These are phyloP conservation scores for Lipomyces mesembrius DNA, from an alignment of 805 yeast species.

Conservation along the genomic window DNA sequence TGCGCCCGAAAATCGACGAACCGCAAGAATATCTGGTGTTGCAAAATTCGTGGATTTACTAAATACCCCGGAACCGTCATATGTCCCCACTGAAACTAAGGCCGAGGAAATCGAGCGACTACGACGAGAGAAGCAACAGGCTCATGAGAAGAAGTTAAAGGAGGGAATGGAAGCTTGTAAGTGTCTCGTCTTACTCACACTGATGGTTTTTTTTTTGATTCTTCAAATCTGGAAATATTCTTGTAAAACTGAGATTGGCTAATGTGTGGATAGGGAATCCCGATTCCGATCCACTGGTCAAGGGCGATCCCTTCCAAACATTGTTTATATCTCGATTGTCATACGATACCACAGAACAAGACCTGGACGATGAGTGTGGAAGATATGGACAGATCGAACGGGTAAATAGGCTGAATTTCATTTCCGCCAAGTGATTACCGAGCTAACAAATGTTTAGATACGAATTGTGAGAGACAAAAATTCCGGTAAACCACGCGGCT, in stretches of 20 bases:
- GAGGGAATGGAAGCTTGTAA: slow-evolving; percentile 44
- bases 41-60: slow-evolving; percentile 45
- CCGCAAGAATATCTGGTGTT: slow-evolving; percentile 55
- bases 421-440: background rate
- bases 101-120: slow-evolving; percentile 40
- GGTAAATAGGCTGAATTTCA: slow-evolving; percentile 38
- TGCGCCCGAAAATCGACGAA: slow-evolving; percentile 54
- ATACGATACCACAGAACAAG: slow-evolving; percentile 67
- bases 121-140: slow-evolving; percentile 42
- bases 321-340: slow-evolving; percentile 76
- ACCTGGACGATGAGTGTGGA: slow-evolving; percentile 64
- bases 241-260: background rate
- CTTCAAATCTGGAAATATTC: background rate
- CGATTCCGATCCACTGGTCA: slow-evolving; percentile 57
- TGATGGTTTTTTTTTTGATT: background rate
- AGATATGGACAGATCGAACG: slow-evolving; percentile 74
- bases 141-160: slow-evolving; percentile 45
- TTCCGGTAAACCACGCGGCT: slow-evolving; percentile 68
- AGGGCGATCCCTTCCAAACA: slow-evolving; percentile 77
- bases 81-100: slow-evolving; percentile 45
- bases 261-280: slow-evolving; percentile 56
- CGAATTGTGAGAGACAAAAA: slow-evolving; percentile 62
- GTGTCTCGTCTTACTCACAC: slow-evolving; percentile 2
- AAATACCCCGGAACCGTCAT: slow-evolving; percentile 40
- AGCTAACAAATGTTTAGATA: slow-evolving; percentile 39